Base-by-base conservation (phyloP, 2,329 filamentous ascomycete genomes). In the Xylaria sp. region DNA sequence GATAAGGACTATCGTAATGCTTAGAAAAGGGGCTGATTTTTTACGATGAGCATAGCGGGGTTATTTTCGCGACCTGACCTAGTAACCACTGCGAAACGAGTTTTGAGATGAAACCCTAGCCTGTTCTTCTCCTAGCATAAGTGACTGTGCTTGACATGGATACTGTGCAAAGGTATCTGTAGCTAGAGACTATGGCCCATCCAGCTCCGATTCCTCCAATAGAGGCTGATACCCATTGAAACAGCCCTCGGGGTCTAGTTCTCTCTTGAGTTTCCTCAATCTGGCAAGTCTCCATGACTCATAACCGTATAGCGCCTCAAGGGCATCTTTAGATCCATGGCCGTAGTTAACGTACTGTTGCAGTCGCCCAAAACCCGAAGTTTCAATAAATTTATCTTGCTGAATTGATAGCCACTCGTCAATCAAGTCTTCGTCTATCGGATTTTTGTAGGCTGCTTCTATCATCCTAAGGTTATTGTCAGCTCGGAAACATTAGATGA, bases 291-390 rank as follows among this genome's bases (percentile, higher is more conserved):
- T 75, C 80, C 81, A 83, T 60, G 69, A 65, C 60, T 83, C 82
- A 69, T 76, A 78, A 49, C 81, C 82, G 73, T 83, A 83, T 71
- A 78, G 66, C 2, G 70, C 73, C 54, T 76, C 67, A 2, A 70
- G 72, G 6, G 71, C 68, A 69, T 82, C 80, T 13, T 77, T 72
- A 6, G 54, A 58, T 4, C 80, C 80, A 65, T 76, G 69, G 3
- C 79, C 81, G 70, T 81, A 83, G 65, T 82, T 82, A 46, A 80
- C 76, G 65, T 81, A 81, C 46, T 78, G 57, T 25, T 74, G 69
- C 6, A 71, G 62, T 51, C 71, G 48, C 9, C 74, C 79, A 64
- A 69, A 77, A 2, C 71, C 76, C 18, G 70, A 55, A 2, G 63
- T 54, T 15, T 43, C 48, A 28, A 61, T 15, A 10, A 60, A 25